phyloP scores from a whole-genome alignment of 306 rosid genomes.

The Vachellia pachyceras region DNA sequence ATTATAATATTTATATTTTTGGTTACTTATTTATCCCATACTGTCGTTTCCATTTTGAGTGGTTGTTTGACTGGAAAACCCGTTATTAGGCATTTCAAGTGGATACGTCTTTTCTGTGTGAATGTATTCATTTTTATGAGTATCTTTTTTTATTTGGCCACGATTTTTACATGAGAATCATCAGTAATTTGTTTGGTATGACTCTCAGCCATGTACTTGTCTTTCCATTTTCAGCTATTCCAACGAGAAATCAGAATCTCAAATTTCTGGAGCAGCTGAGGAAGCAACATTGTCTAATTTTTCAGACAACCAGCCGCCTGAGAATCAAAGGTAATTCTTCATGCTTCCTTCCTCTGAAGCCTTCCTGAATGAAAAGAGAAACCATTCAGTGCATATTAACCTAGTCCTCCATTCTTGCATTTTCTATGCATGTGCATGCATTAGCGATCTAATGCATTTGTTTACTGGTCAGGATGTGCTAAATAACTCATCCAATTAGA shows the following conservation, averaged over 20 bases:
- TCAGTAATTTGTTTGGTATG: conserved; percentile 22
- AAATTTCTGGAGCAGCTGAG: conserved; percentile 52
- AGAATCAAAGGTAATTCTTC: conserved; percentile 47
- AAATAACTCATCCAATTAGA: not conserved
- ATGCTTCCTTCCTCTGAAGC: not conserved
- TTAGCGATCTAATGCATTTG: conserved; percentile 14
- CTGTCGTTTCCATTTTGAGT: conserved; percentile 17
- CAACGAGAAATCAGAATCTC: conserved; percentile 75
- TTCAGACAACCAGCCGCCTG: conserved; percentile 41
- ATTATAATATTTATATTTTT: not conserved
- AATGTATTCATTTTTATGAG: too few relatives aligned
- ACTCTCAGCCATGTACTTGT: conserved; percentile 14
- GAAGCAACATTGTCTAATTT: conserved; percentile 55
- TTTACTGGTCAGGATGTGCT: conserved; percentile 22
- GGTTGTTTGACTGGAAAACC: not conserved
- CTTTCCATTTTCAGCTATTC: conserved; percentile 61
- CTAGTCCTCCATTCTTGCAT: too few relatives aligned
- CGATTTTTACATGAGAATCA: not conserved
- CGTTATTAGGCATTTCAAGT: too few relatives aligned
- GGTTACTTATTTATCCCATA: conserved; percentile 17
- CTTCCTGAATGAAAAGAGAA: conserved; percentile 24
- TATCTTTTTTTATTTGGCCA: not conserved
- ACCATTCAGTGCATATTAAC: conserved; percentile 20
- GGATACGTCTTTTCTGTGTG: too few relatives aligned
- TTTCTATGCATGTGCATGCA: not conserved